A percentile compares a stretch with the other conserved stretches of the same genome.
These are phyloP conservation scores for Coniferiporia weirii DNA, from an alignment of 1,284 basidiomycete species.

Conservation along the genomic window DNA sequence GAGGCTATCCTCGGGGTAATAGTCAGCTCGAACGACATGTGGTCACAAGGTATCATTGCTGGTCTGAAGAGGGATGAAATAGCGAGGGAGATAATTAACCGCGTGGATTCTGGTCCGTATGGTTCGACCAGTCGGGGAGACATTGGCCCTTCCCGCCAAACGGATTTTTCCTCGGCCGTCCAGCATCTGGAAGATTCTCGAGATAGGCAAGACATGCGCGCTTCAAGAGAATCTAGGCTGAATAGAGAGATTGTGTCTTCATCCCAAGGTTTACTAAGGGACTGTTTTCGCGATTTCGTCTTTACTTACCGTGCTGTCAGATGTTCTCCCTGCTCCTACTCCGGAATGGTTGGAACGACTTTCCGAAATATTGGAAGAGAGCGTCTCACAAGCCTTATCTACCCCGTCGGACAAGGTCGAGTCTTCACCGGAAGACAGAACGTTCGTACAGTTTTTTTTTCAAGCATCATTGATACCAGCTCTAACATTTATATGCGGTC, in stretches of 20 bases:
- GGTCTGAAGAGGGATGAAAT: constrained; percentile 67
- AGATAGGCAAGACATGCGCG: constrained; percentile 49
- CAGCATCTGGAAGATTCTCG: constrained; percentile 49
- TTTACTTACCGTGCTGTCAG: background rate
- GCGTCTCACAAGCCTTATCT: background rate
- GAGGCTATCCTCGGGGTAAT: constrained; percentile 78
- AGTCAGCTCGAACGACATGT: constrained; percentile 64
- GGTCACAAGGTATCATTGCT: constrained; percentile 62
- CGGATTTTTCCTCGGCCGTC: constrained; percentile 68
- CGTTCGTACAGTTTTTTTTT: no score
- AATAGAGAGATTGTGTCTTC: constrained; percentile 69
- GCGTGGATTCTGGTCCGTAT: constrained; percentile 74
- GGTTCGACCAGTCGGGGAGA: constrained; percentile 56
- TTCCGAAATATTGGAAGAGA: background rate
- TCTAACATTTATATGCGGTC: background rate
- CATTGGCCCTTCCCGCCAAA: constrained; percentile 50
- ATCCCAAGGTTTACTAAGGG: constrained; percentile 37
- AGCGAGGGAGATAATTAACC: constrained; percentile 62
- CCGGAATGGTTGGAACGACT: constrained; percentile 30
- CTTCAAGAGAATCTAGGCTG: constrained; percentile 67
- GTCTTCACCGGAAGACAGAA: background rate
- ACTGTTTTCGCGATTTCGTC: background rate
- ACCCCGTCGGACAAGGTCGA: background rate
- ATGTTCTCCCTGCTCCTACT: constrained; percentile 26
- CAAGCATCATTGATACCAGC: background rate